Evolutionary conservation across 495 filamentous ascomycete genomes (phyloP), one percentile per base, ranked within the genome.

Genomic region (Penicillium paxilli): DNA sequence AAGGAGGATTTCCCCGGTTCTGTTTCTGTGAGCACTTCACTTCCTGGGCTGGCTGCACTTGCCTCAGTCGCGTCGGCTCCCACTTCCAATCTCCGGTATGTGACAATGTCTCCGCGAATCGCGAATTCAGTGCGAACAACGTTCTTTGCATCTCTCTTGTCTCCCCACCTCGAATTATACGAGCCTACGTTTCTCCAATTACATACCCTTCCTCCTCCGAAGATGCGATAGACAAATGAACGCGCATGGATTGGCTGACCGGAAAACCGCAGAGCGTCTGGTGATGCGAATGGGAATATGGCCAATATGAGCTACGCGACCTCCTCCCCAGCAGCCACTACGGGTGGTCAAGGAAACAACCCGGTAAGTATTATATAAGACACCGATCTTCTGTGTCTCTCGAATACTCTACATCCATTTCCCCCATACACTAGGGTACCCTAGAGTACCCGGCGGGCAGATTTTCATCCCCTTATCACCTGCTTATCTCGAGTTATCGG

Each of bases 41-140:
- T 74, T 40, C 71, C 71, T 2, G 73, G 70, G 32, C 49, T 70
- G 44, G 65, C 87, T 16, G 77, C 84, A 23, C 75, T 91, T 58
- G 85, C 87, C 47, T 81, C 82, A 40, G 75, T 84, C 57, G 83
- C 80, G 44, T 81, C 83, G 22, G 74, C 80, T 47, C 78, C 81
- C 28, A 83, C 85, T 60, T 83, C 83, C 49, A 87, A 86, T 70
- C 65, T 82, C 61, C 84, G 88, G 88, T 92, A 76, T 53, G 80
- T 80, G 35, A n/a, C 35, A n/a, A n/a, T n/a, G n/a, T n/a, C n/a
- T n/a, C 35, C 8, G 14, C 14, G 17, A 2, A 19, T 16, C 14
- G 16, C n/a, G n/a, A 19, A 38, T 5, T 16, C 17, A 38, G 4
- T 2, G 35, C 35, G 17, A 16, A 7, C 35, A n/a, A 37, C 14